These are phyloP conservation scores for Sugiyamaella americana DNA, from an alignment of 805 yeast genomes.

Conservation along the genomic window DNA sequence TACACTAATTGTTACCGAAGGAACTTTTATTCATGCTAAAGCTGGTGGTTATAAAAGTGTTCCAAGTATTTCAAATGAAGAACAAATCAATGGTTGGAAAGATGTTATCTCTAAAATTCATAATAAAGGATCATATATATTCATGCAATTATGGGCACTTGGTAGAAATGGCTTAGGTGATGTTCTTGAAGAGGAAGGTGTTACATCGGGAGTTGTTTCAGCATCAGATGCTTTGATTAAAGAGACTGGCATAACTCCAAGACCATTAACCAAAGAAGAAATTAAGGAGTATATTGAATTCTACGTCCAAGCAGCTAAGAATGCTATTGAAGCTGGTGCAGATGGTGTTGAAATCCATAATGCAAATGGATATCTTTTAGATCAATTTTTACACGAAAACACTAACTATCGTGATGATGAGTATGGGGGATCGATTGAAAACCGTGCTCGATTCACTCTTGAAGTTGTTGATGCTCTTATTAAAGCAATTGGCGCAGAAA, in stretches of 20 bases:
- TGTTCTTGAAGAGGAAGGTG: constrained; percentile 5
- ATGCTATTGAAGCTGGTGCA: no score
- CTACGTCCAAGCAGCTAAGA: no score
- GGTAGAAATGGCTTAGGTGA: constrained; percentile 32
- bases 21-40: constrained; percentile 41
- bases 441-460: no score
- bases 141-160: constrained; percentile 40
- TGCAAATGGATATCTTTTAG: no score
- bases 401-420: no score
- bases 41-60: constrained; percentile 37
- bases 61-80: constrained; percentile 58
- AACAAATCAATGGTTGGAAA: no score
- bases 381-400: no score
- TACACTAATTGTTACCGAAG: constrained; percentile 58
- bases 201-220: constrained; percentile 37
- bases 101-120: constrained; percentile 46
- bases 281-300: constrained; percentile 38
- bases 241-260: constrained; percentile 8
- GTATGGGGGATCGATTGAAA: no score
- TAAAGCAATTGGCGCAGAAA: no score
- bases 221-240: constrained; percentile 34
- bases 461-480: no score
- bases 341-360: no score
- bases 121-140: constrained; percentile 32
- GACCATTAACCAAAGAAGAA: no score